phyloP scores from a whole-genome alignment of 2,329 filamentous ascomycete species.

The Pseudonectria foliicola region DNA sequence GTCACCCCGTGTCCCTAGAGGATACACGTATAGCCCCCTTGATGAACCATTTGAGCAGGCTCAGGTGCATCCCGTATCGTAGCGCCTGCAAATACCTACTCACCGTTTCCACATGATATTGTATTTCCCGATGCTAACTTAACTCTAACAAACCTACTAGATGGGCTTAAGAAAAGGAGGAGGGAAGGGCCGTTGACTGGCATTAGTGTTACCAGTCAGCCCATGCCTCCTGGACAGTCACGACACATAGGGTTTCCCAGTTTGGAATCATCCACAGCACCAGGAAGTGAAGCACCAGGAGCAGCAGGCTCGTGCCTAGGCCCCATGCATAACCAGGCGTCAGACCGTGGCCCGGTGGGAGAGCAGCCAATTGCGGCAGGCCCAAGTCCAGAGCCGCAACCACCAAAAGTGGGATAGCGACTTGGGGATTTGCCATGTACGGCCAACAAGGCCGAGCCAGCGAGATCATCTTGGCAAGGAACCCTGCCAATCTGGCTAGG shows the following conservation, averaged over 20 bases:
- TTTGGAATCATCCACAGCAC: constrained; percentile 28
- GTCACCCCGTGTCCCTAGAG: too few species aligned
- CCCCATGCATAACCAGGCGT: constrained; percentile 19
- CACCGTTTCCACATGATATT: too few species aligned
- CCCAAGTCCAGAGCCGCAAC: constrained; percentile 63
- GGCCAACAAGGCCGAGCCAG: constrained; percentile 66
- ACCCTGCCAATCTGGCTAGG: constrained; percentile 49
- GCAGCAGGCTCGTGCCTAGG: constrained; percentile 23
- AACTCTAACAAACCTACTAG: too few species aligned
- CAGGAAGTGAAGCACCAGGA: constrained; percentile 28
- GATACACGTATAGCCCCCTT: too few species aligned
- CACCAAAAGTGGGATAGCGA: constrained; percentile 60
- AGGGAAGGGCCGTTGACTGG: too few species aligned
- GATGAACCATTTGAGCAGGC: too few species aligned
- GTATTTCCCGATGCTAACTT: too few species aligned
- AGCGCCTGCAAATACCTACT: too few species aligned
- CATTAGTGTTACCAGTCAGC: constrained; percentile 19
- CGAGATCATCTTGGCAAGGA: constrained; percentile 61
- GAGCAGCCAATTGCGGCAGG: constrained; percentile 22
- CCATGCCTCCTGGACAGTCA: constrained; percentile 22
- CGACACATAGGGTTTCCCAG: constrained; percentile 28
- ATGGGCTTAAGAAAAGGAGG: too few species aligned
- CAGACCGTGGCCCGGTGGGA: constrained; percentile 10
- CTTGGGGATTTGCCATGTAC: constrained; percentile 54
- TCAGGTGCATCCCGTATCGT: too few species aligned